Conservation (phyloP, 306 rosid species). For the Prunus mongolica region DNA sequence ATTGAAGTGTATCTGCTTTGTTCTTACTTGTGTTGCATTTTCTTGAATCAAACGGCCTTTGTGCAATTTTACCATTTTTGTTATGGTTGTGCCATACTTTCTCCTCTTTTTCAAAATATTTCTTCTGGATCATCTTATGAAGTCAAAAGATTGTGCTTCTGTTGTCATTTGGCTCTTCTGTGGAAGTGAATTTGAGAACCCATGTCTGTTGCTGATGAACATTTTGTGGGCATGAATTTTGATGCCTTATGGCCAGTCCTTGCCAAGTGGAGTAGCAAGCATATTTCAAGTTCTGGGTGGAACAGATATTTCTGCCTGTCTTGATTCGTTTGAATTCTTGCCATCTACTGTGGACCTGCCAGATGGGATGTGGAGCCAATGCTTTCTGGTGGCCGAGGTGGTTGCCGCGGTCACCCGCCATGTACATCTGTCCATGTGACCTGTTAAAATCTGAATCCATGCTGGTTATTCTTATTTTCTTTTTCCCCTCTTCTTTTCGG, state of each 20-base stretch:
- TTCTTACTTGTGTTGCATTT: neutral
- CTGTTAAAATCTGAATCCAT: neutral
- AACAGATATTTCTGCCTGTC: neutral
- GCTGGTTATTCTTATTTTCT: neutral
- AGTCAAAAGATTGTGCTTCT: too few relatives aligned
- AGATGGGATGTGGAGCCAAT: neutral
- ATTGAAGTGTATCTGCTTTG: neutral
- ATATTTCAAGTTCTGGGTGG: neutral
- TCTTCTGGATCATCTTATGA: too few relatives aligned
- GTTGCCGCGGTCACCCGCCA: neutral
- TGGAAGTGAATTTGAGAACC: neutral
- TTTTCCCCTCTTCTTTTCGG: neutral
- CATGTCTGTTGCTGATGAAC: neutral
- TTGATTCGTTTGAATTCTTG: neutral
- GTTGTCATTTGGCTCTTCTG: neutral
- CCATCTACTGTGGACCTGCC: neutral
- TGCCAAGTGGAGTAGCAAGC: neutral
- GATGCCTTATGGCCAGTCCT: neutral
- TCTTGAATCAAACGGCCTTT: neutral
- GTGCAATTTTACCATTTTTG: neutral
- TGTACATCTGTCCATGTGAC: slow-evolving; percentile 5
- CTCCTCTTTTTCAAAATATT: too few relatives aligned
- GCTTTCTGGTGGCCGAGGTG: neutral
- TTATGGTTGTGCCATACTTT: too few relatives aligned
- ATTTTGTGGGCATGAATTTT: neutral